These are phyloP conservation scores for Globisporangium cystogenes DNA, from an alignment of 352 stramenopile genomes.

Conservation along the genomic window DNA sequence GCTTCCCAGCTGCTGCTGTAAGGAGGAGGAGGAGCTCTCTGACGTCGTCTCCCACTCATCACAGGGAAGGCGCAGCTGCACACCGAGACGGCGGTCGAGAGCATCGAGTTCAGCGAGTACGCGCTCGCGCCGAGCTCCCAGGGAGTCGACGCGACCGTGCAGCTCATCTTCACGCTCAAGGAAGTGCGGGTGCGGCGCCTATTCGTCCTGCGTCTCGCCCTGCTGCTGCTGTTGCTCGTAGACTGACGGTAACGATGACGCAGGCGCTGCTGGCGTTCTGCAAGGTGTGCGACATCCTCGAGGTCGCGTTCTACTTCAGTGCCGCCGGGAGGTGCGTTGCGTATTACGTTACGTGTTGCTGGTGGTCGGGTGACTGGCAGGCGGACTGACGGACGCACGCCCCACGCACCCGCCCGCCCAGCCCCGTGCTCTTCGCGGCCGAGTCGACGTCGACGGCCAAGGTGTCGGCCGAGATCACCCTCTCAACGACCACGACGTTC, in stretches of 20 bases:
- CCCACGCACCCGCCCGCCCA: conserved; percentile 10
- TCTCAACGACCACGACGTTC: conserved; percentile 81
- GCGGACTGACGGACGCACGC: too few species aligned
- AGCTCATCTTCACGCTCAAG: conserved; percentile 83
- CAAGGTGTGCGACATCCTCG: conserved; percentile 68
- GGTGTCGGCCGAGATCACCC: conserved; percentile 71
- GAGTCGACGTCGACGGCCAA: conserved; percentile 68
- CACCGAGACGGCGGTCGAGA: conserved; percentile 79
- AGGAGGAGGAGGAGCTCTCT: too few species aligned
- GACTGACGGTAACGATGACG: too few species aligned
- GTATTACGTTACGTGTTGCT: too few species aligned
- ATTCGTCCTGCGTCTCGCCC: too few species aligned
- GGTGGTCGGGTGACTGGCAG: background rate
- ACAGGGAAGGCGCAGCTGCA: conserved; percentile 70
- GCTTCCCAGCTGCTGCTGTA: too few species aligned
- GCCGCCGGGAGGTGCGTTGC: conserved; percentile 45
- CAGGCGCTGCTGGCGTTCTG: conserved; percentile 71
- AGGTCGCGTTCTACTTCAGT: conserved; percentile 73
- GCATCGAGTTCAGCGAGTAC: conserved; percentile 72
- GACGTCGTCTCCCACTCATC: too few species aligned
- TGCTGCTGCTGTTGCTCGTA: background rate
- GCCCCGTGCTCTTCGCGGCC: conserved; percentile 64
- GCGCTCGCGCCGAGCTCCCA: conserved; percentile 30
- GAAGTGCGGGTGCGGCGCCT: conserved; percentile 57
- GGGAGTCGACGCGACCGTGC: conserved; percentile 42